Evolutionary conservation across 228 moss, liverwort and hornwort species (phyloP), one percentile per base, ranked within the genome.

Genomic region (Sphagnum magellanicum): DNA sequence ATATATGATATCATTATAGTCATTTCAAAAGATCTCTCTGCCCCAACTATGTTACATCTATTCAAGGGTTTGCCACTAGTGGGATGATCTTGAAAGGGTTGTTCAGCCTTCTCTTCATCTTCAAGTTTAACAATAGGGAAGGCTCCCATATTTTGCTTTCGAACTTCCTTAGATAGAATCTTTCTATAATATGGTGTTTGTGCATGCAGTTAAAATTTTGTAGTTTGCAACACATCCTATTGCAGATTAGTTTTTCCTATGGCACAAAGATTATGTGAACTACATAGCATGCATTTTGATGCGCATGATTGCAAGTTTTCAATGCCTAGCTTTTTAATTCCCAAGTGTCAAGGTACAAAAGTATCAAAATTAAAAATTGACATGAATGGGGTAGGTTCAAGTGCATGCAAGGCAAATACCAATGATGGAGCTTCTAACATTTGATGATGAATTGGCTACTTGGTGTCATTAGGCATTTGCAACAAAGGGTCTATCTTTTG

Each of bases 401-500:
- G 8, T 86, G 9, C 67, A 52, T 71, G 50, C 77, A 11, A 77
- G 64, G 65, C 74, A 81, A 66, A 60, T 86, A 51, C 79, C 76
- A 11, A 74, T 81, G 74, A 70, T 70, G 12, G 69, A 74, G 5
- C 63, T 82, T 13, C 85, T 81, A 10, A 65, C 50, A 50, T 65
- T 72, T 48, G 79, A 81, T 10, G 79, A 75, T 47, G 81, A 70
- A 59, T 64, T 86, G 52, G 79, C 79, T 14, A 53, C 50, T 10
- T 86, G 85, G 85, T 82, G 85, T 60, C 78, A 67, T 68, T 77
- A 82, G 17, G 74, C 72, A 10, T 86, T 86, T 61, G 70, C 78
- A 15, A 72, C 50, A 50, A 86, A 86, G 82, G 85, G 81, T 52
- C 53, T 14, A 6, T 32, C 32, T 32, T 32, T 32, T 32, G 32